phyloP scores from a whole-genome alignment of 2,329 filamentous ascomycete genomes.

The Talaromyces sp. region DNA sequence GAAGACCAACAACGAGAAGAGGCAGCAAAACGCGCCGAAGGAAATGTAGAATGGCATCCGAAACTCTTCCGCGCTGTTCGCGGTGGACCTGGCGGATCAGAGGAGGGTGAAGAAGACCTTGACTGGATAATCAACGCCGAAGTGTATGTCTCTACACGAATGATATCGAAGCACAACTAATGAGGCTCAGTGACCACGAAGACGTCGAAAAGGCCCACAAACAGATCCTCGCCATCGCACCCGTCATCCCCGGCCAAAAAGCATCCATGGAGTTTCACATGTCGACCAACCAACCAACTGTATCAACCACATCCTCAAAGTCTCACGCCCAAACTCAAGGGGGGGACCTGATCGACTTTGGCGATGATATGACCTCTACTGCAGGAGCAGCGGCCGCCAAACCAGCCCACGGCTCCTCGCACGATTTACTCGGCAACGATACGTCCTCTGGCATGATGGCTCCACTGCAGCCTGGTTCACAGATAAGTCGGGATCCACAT shows the following conservation, averaged over 20 bases:
- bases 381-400: neutral
- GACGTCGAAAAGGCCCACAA: slow-evolving; percentile 67
- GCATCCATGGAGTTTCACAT: slow-evolving; percentile 54
- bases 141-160: slow-evolving; percentile 54
- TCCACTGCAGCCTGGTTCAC: slow-evolving; percentile 19
- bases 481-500: slow-evolving; percentile 17
- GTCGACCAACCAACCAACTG: slow-evolving; percentile 17
- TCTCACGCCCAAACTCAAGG: slow-evolving; percentile 7
- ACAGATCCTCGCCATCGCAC: slow-evolving; percentile 82
- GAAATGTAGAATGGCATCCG: slow-evolving; percentile 82
- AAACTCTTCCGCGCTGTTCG: slow-evolving; percentile 75
- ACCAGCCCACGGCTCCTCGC: slow-evolving; percentile 7
- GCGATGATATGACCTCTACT: slow-evolving; percentile 3
- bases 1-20: slow-evolving; percentile 90
- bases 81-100: slow-evolving; percentile 64
- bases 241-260: slow-evolving; percentile 75
- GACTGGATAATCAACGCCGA: slow-evolving; percentile 92
- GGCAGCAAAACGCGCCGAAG: slow-evolving; percentile 71
- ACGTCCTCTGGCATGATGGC: slow-evolving; percentile 21
- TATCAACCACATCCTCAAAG: neutral
- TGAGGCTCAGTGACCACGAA: slow-evolving; percentile 52
- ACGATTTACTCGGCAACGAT: slow-evolving; percentile 22
- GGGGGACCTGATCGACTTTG: slow-evolving; percentile 29
- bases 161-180: neutral
- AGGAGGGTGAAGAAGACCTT: slow-evolving; percentile 81